These are phyloP conservation scores for Neurospora sp. DNA, from an alignment of 2,329 filamentous ascomycete genomes.

Conservation along the genomic window DNA sequence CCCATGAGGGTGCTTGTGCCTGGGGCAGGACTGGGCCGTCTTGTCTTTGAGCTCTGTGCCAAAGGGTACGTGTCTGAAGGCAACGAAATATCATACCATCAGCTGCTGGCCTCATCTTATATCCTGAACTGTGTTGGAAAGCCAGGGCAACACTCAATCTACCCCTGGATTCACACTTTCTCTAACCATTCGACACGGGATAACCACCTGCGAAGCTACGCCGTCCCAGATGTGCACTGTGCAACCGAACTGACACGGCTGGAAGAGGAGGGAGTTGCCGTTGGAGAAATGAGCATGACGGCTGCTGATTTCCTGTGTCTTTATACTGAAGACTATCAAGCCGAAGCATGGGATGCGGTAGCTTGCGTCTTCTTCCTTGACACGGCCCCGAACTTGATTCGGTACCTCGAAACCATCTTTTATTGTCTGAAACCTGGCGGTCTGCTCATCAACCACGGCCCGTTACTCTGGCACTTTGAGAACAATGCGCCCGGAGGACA, in stretches of 20 bases:
- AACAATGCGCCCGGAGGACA: conserved; percentile 55
- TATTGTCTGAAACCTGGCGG: conserved; percentile 71
- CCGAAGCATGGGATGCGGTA: conserved; percentile 65
- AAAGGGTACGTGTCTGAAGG: conserved; percentile 70
- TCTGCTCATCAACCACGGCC: conserved; percentile 81
- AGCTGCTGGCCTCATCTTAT: conserved; percentile 76
- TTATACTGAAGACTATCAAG: conserved; percentile 58
- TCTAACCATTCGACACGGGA: conserved; percentile 69
- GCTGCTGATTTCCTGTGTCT: conserved; percentile 87
- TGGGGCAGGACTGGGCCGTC: conserved; percentile 76
- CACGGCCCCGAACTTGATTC: conserved; percentile 85
- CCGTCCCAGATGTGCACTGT: conserved; percentile 74
- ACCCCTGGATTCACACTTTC: conserved; percentile 80
- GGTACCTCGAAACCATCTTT: conserved; percentile 76
- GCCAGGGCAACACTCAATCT: conserved; percentile 59
- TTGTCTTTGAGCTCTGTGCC: conserved; percentile 78
- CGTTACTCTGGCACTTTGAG: conserved; percentile 92
- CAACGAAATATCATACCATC: conserved; percentile 95
- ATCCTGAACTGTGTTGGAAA: conserved; percentile 58
- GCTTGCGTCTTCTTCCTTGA: conserved; percentile 94
- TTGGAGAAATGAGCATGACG: conserved; percentile 80
- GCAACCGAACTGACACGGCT: conserved; percentile 38
- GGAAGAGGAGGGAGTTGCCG: conserved; percentile 6
- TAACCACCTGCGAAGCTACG: conserved; percentile 65
- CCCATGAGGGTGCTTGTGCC: conserved; percentile 68